phyloP scores from a whole-genome alignment of 2,329 filamentous ascomycete species.

The Beauveria pseudobassiana region DNA sequence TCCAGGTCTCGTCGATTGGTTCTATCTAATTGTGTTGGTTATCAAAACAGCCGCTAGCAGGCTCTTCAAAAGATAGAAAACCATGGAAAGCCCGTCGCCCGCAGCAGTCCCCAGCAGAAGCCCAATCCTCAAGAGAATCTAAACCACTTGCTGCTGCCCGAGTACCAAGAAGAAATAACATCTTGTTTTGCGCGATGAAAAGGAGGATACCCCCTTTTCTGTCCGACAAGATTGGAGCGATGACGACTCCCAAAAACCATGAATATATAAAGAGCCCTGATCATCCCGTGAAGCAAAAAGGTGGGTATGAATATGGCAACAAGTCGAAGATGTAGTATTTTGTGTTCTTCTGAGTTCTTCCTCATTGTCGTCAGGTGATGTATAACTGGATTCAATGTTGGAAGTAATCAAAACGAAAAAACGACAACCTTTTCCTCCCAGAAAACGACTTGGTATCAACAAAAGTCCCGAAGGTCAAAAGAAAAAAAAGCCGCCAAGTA shows the following conservation, averaged over 20 bases:
- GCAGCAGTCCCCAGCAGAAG: slow-evolving; percentile 9
- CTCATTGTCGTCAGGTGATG: background rate
- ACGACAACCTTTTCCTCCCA: background rate
- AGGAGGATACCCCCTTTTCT: background rate
- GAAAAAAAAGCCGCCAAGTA: background rate
- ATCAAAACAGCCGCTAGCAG: background rate
- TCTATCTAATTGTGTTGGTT: background rate
- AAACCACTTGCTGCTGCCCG: slow-evolving; percentile 8
- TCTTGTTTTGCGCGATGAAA: background rate
- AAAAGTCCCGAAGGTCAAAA: background rate
- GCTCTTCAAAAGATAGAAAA: background rate
- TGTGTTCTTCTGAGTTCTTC: background rate
- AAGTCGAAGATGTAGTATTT: slow-evolving; percentile 3
- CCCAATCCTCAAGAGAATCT: background rate
- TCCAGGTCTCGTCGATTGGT: slow-evolving; percentile 10
- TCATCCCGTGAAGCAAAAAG: slow-evolving; percentile 9
- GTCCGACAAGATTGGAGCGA: background rate
- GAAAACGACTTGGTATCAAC: background rate
- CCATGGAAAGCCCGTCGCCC: slow-evolving; percentile 3
- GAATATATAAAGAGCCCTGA: background rate
- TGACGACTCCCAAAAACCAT: background rate
- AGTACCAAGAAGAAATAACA: slow-evolving; percentile 4
- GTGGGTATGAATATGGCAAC: slow-evolving; percentile 1
- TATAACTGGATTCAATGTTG: background rate
- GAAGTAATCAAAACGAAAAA: background rate